phyloP scores from a whole-genome alignment of 257 asterid species.

The Coffea eugenioides region DNA sequence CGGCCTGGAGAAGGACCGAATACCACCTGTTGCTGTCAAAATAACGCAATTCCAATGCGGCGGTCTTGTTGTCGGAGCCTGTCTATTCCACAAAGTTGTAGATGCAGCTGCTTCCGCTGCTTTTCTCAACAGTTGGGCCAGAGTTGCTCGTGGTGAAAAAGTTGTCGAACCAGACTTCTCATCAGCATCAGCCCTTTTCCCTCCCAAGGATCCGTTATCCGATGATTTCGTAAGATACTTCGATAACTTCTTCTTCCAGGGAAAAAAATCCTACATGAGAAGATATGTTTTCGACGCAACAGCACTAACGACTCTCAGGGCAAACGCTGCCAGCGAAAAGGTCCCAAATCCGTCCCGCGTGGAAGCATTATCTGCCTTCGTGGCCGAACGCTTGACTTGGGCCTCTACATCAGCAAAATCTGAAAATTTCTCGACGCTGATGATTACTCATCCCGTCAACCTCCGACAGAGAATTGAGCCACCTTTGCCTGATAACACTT shows the following conservation, averaged over 20 bases:
- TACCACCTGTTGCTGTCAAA: conserved; percentile 16
- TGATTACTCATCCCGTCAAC: conserved; percentile 32
- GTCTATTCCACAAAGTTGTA: conserved; percentile 25
- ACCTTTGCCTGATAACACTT: conserved; percentile 13
- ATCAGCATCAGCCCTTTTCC: conserved; percentile 11
- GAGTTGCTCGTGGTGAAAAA: conserved; percentile 9
- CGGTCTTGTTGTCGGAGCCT: conserved; percentile 24
- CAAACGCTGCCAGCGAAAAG: conserved; percentile 10
- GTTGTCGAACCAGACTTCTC: conserved; percentile 17
- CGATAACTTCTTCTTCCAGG: conserved; percentile 27
- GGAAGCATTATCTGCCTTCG: conserved; percentile 26
- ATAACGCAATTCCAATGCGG: conserved; percentile 20
- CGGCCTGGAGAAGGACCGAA: conserved; percentile 14
- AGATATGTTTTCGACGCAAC: conserved; percentile 21
- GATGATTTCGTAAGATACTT: conserved; percentile 18
- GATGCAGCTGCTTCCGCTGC: conserved; percentile 15
- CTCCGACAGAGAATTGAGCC: conserved; percentile 19
- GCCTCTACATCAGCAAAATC: neutral
- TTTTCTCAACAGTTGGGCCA: conserved; percentile 23
- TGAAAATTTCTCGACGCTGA: neutral
- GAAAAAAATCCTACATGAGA: conserved; percentile 20
- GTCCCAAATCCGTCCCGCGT: conserved; percentile 22
- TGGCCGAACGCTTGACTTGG: conserved; percentile 12
- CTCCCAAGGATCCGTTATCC: conserved; percentile 20
- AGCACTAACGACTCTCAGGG: conserved; percentile 2